phyloP scores from a whole-genome alignment of 495 filamentous ascomycete genomes.

The Cercophora sp. region DNA sequence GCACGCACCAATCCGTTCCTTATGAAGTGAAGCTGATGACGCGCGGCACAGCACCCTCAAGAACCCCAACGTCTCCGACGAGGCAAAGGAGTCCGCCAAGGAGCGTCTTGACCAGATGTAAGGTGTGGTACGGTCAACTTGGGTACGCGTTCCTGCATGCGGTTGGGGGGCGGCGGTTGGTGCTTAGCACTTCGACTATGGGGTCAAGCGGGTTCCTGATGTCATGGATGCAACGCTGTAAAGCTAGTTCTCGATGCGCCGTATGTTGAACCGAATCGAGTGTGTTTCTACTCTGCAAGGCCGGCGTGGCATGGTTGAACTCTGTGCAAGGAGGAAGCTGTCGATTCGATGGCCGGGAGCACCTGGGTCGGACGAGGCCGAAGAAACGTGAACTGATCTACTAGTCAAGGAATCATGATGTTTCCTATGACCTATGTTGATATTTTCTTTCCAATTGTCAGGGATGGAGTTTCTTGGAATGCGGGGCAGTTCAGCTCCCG shows the following conservation, averaged over 20 bases:
- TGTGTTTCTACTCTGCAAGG: too few species aligned
- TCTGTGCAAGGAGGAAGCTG: too few species aligned
- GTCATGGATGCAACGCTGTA: too few species aligned
- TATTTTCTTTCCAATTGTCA: background rate
- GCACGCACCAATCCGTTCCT: conserved; percentile 12
- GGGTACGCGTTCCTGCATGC: too few species aligned
- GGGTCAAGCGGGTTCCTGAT: background rate
- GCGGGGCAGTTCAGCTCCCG: background rate
- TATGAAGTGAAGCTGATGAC: conserved; percentile 7
- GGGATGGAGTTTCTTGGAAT: background rate
- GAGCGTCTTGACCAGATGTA: conserved; percentile 39
- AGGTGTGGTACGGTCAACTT: too few species aligned
- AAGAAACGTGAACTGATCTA: background rate
- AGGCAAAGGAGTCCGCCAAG: conserved; percentile 39
- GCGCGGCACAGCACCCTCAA: conserved; percentile 31
- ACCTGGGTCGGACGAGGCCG: too few species aligned
- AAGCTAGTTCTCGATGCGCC: too few species aligned
- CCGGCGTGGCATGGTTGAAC: too few species aligned
- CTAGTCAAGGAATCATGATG: background rate
- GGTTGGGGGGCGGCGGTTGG: background rate
- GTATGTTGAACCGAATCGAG: too few species aligned
- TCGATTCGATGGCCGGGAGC: too few species aligned
- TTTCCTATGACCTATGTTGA: background rate
- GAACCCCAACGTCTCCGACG: conserved; percentile 40
- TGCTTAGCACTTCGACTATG: background rate